Base-by-base conservation (phyloP, 169 alveolate species). In the Hepatocystis sp. region DNA sequence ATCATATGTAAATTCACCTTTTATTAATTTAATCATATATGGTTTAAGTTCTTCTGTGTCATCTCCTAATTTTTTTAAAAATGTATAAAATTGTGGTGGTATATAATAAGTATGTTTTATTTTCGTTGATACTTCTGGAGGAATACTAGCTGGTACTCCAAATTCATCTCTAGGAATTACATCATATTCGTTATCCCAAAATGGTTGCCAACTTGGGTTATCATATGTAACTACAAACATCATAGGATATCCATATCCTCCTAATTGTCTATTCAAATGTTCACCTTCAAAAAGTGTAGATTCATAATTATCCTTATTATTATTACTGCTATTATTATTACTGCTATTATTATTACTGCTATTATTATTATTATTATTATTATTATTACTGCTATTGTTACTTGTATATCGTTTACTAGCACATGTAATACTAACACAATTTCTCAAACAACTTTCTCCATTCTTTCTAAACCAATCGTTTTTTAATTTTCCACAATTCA, bases 1-100 rank as follows among this genome's bases (percentile, higher is more conserved):
- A 47, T 94, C 93, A 85, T 91, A 93, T 51, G 97, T 95, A 85
- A 95, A 90, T 66, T 91, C 94, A 1, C 97, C 96, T 30, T 68
- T 23, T 17, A 91, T 90, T 13, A 95, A 90, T 91, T 94, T 93
- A 63, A 90, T 93, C 95, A 92, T 93, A 84, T 92, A 94, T 5
- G 97, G 97, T 92, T 91, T 94, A 34, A 95, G 86, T 56, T 86
- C 94, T 1, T 96, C 96, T 7, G 97, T 95, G 51, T 95, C 97
- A 67, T 95, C 97, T 13, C 96, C 97, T 67, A 95, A 88, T 85
- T 94, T 95, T 86, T 95, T 95, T 46, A 95, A 86, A 85, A 95
- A 95, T 0, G 96, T 96, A 67, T 91, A 95, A 88, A 92, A 95
- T 91, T 95, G 97, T 2, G 97, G 97, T 8, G 97, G 97, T 42